Evolutionary conservation across 768 basidiomycete genomes (phyloP), one percentile per base, ranked within the genome.

Genomic region (Hygrophorus pudorinus): DNA sequence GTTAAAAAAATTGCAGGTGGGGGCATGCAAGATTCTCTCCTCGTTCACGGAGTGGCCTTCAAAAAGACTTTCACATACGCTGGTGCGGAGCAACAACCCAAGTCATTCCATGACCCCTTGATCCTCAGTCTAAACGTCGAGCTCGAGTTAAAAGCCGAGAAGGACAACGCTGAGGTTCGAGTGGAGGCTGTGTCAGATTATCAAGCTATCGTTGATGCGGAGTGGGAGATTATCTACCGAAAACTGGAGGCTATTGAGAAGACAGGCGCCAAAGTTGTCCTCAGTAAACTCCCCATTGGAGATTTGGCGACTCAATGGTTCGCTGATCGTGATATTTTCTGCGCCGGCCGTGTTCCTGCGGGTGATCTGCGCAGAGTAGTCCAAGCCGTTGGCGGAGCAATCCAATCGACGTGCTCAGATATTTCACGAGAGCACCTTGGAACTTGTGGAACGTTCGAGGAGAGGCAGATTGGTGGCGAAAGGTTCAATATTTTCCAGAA

Each of bases 21-120:
- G 37, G 96, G 88, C 47, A 86, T 96, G 82, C 91, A 97, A 64
- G 96, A 98, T 61, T 94, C 92, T 2, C 73, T 85, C 11, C 72
- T 98, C 35, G 73, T 99, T 58, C 67, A 70, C 45, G 94, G 96
- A 31, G 96, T 99, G 38, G 81, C 96, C 0, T 99, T 98, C 81
- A 97, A 97, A 65, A 99, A 99, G 70, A 99, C 96, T 0, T 99
- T 99, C 65, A 93, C 92, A 2, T 99, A 99, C 53, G 96, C 96
- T 16, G 96, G 96, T 38, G 96, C 96, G 14, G 96, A 99, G 60
- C 96, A 99, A 64, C 94, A 98, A 60, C 96, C 94, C 34, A 98
- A 98, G 66, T 73, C 76, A 28, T 96, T 98, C 73, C 67, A 67
- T 50, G 59, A 94, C 56, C 91, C 94, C 36, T 81, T 92, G 55